These are phyloP conservation scores for Apostasia shenzhenica DNA, from an alignment of 106 monocot species.

Conservation along the genomic window DNA sequence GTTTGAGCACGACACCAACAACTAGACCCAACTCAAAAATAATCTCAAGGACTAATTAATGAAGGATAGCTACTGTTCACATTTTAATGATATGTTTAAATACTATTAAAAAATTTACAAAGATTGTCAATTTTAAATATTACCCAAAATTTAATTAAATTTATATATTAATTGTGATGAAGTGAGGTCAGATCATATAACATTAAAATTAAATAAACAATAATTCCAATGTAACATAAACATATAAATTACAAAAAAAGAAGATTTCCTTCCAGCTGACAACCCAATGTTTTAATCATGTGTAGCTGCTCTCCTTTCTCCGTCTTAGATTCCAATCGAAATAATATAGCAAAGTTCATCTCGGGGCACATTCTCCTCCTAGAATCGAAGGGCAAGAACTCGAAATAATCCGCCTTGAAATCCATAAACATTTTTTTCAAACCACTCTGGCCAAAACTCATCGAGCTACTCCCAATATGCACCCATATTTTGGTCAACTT, in stretches of 20 bases:
- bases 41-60: no score
- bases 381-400: constrained; percentile 8
- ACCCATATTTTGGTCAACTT: not conserved
- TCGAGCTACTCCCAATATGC: constrained; percentile 1
- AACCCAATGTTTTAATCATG: constrained; percentile 7
- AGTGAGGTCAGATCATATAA: no score
- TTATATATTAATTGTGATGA: no score
- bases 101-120: no score
- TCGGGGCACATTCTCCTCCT: constrained; percentile 13
- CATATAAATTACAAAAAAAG: not conserved
- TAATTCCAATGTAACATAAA: no score
- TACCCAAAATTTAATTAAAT: no score
- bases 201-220: no score
- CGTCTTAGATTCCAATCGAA: constrained; percentile 1
- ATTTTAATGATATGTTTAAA: no score
- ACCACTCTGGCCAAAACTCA: constrained; percentile 6
- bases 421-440: not conserved
- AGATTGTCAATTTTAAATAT: no score
- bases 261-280: not conserved
- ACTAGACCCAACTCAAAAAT: no score
- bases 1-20: no score
- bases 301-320: not conserved
- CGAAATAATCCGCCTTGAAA: not conserved
- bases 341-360: constrained; percentile 5
- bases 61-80: no score